Evolutionary conservation across 1,284 basidiomycete genomes (phyloP).

Genomic region (Rhodotorula sp.): DNA sequence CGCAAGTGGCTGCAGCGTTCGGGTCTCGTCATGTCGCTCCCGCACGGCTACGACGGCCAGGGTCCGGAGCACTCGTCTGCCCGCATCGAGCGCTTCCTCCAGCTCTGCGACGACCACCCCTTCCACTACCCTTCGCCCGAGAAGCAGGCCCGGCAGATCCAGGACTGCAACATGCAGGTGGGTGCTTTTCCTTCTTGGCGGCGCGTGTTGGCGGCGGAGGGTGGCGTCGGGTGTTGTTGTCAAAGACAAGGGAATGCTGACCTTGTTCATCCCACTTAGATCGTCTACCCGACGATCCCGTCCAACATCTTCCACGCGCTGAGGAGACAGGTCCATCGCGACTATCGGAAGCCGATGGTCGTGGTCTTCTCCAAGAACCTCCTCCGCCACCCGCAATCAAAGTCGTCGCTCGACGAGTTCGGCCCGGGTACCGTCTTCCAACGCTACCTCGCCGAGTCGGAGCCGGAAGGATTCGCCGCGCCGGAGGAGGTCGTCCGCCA

Average conservation of each 20-base stretch:
- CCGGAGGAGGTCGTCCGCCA: conserved; percentile 88
- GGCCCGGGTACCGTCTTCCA: conserved; percentile 87
- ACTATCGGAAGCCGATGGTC: conserved; percentile 95
- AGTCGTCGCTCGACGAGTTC: conserved; percentile 86
- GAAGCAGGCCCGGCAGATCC: conserved; percentile 92
- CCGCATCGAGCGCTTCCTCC: conserved; percentile 93
- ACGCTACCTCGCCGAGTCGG: conserved; percentile 84
- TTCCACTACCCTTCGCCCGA: conserved; percentile 82
- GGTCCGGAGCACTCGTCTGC: conserved; percentile 98
- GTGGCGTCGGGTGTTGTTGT: no score
- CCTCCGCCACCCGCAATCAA: conserved; percentile 86
- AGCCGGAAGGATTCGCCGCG: conserved; percentile 67
- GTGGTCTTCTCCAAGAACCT: conserved; percentile 96
- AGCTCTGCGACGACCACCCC: conserved; percentile 97
- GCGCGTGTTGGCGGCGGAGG: conserved; percentile 57
- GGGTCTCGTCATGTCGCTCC: conserved; percentile 86
- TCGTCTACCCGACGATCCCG: neutral
- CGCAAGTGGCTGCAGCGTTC: conserved; percentile 97
- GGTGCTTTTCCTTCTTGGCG: neutral
- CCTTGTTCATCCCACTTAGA: neutral
- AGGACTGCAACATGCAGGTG: conserved; percentile 99
- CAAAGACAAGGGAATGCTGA: conserved; percentile 48
- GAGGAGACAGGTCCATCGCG: conserved; percentile 89
- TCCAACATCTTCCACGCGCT: conserved; percentile 67
- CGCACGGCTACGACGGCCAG: conserved; percentile 98